These are phyloP conservation scores for Aspergillus sp. DNA, from an alignment of 2,329 filamentous ascomycete species.

Conservation along the genomic window DNA sequence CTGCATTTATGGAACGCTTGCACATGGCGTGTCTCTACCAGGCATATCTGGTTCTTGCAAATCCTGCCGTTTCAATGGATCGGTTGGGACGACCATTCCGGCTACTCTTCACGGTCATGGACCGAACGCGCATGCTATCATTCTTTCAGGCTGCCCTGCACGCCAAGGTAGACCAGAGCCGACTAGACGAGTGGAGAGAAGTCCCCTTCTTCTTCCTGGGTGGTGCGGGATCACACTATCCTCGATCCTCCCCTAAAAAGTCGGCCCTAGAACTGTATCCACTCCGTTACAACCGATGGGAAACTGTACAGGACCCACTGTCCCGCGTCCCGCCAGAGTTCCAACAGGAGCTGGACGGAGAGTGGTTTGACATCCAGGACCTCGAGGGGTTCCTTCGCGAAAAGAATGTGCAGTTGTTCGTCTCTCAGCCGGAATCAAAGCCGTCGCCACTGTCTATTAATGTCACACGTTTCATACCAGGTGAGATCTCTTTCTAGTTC, in stretches of 20 bases:
- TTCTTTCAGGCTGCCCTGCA: conserved; percentile 20
- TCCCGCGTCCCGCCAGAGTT: conserved; percentile 12
- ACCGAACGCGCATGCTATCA: conserved; percentile 12
- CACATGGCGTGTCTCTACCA: conserved; percentile 21
- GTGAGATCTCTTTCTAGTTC: conserved; percentile 5
- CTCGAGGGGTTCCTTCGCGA: conserved; percentile 22
- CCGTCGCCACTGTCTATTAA: conserved; percentile 4
- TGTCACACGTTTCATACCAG: conserved; percentile 17
- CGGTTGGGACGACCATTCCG: conserved; percentile 21
- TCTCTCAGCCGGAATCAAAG: background rate
- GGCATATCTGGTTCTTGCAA: conserved; percentile 16
- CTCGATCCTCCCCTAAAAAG: conserved; percentile 5
- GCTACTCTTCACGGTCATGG: conserved; percentile 22
- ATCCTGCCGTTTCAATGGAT: conserved; percentile 14
- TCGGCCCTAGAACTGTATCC: conserved; percentile 3
- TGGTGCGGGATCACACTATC: conserved; percentile 25
- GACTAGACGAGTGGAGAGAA: conserved; percentile 20
- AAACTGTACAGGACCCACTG: conserved; percentile 14
- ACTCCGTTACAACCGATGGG: conserved; percentile 9
- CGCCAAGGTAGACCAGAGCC: conserved; percentile 14
- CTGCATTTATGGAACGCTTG: conserved; percentile 19
- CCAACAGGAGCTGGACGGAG: conserved; percentile 18
- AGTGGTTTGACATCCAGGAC: conserved; percentile 27
- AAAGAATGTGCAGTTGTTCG: conserved; percentile 14
- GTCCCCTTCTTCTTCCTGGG: conserved; percentile 26